Evolutionary conservation across 148 eudicot genomes (phyloP), one percentile per base, ranked within the genome.

Genomic region (Nepenthes gracilis): DNA sequence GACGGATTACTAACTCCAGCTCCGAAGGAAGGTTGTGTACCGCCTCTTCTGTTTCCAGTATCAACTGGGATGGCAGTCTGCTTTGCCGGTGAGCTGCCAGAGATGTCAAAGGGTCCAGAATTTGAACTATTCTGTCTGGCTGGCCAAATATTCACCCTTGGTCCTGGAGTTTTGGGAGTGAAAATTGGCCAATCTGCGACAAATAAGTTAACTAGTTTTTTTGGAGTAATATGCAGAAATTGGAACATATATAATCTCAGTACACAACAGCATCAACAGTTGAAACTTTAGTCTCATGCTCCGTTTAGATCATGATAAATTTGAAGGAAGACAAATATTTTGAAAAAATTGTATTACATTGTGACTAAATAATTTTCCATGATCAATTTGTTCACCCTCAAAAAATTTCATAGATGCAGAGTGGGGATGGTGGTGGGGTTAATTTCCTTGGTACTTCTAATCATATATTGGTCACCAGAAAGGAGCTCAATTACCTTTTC

Each of bases 131-230:
- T 80, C 63, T 88, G 93, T 79, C 96, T 78, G 9, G 83, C 74
- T 66, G 89, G 83, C 93, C 96, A 91, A 66, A 83, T 70, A 65
- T 84, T 94, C 54, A 84, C 97, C 67, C 85, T 76, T 40, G 86
- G 86, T 61, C 96, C 96, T 88, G 98, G 96, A 81, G 98, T 88
- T 61, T 82, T 80, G 80, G 96, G 98, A 82, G 85, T 78, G 83
- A 73, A 67, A 72, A 80, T 73, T 79, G 81, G 79, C 72, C 93
- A 79, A 81, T 88, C 98, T 92, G 95, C 85, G 55, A 76, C 70
- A 75, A 64, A 70, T 91, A 84, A 91, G 96, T 82, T 61, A 70
- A 83, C 97, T 81, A 66, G 78, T 65, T 77, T 85, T 81, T 70
- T 75, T 52, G 75, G 66, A 64, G 40, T 53, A 55, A 56, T 34